phyloP scores from a whole-genome alignment of 768 basidiomycete genomes.

The Lactarius vividus region DNA sequence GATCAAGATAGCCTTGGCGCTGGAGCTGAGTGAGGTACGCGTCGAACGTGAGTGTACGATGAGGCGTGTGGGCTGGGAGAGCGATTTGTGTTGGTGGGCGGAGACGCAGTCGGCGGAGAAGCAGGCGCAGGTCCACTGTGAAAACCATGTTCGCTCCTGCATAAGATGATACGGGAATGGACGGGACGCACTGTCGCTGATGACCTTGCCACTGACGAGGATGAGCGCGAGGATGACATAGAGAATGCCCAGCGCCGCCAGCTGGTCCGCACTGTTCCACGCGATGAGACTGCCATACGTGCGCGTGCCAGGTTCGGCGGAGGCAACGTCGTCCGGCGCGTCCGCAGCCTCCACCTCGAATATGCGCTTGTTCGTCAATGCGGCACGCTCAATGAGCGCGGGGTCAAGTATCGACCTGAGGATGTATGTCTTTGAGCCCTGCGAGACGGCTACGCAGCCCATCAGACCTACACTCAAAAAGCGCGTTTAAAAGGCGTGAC shows the following conservation, averaged over 20 bases:
- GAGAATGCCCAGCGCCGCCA: constrained; percentile 68
- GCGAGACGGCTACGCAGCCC: constrained; percentile 44
- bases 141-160: neutral
- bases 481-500: neutral
- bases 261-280: constrained; percentile 66
- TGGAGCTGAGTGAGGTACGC: constrained; percentile 60
- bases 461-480: neutral
- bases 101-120: constrained; percentile 69
- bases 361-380: constrained; percentile 44
- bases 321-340: constrained; percentile 51
- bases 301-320: constrained; percentile 43
- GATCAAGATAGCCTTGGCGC: constrained; percentile 78
- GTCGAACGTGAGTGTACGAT: constrained; percentile 56
- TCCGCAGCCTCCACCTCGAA: constrained; percentile 48
- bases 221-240: constrained; percentile 82
- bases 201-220: constrained; percentile 71
- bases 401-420: constrained; percentile 72
- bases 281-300: constrained; percentile 69
- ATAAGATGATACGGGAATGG: neutral
- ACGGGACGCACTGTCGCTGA: constrained; percentile 64
- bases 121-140: constrained; percentile 67
- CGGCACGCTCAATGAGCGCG: constrained; percentile 58
- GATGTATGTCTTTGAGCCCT: constrained; percentile 78
- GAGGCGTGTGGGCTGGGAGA: constrained; percentile 50
- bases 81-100: constrained; percentile 47